These are phyloP conservation scores for Monilinia vaccinii-corymbosi DNA, from an alignment of 2,329 filamentous ascomycete genomes.

Conservation along the genomic window DNA sequence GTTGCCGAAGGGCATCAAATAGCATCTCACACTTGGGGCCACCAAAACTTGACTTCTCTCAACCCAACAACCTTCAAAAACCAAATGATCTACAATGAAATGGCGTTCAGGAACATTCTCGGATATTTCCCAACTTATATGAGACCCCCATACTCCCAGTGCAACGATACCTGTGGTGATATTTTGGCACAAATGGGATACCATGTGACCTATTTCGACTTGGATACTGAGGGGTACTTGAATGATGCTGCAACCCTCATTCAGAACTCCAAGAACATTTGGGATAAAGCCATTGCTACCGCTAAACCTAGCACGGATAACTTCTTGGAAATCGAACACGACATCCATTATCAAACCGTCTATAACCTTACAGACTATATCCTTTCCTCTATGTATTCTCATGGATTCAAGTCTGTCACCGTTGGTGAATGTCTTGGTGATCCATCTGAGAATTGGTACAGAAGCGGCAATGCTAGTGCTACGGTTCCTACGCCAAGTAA, in stretches of 20 bases:
- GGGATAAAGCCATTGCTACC: constrained; percentile 18
- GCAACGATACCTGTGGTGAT: constrained; percentile 31
- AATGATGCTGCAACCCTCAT: constrained; percentile 35
- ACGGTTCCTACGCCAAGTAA: constrained; percentile 1
- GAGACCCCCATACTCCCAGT: constrained; percentile 38
- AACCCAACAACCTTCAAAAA: constrained; percentile 35
- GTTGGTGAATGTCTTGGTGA: constrained; percentile 41
- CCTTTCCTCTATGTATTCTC: constrained; percentile 28
- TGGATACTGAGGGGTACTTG: constrained; percentile 43
- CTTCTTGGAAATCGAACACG: constrained; percentile 42
- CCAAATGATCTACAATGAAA: constrained; percentile 45
- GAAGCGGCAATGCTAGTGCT: constrained; percentile 13
- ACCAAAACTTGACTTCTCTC: constrained; percentile 39
- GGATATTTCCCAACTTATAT: constrained; percentile 47
- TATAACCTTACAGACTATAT: constrained; percentile 32
- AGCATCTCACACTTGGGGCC: constrained; percentile 48
- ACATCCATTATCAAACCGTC: constrained; percentile 32
- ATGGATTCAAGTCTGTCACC: constrained; percentile 34
- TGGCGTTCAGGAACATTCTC: constrained; percentile 46
- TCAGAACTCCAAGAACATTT: constrained; percentile 38
- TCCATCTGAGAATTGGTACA: constrained; percentile 36
- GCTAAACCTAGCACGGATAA: constrained; percentile 16
- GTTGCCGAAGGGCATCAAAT: constrained; percentile 43
- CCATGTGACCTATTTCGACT: constrained; percentile 34
- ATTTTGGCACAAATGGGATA: constrained; percentile 36